phyloP scores from a whole-genome alignment of 495 filamentous ascomycete species.

The Penicillium silybi region DNA sequence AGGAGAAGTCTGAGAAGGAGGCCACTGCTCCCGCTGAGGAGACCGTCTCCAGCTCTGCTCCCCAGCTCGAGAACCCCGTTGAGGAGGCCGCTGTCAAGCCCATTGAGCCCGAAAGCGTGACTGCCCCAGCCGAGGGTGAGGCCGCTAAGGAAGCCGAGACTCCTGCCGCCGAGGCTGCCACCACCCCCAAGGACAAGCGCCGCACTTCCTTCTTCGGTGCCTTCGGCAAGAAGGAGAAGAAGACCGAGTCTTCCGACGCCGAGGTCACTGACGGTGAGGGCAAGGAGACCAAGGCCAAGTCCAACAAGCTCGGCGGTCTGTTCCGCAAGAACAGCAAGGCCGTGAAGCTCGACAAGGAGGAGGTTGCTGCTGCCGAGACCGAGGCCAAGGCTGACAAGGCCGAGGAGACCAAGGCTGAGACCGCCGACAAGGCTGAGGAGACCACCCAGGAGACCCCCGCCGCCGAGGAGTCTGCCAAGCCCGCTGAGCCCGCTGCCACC shows the following conservation, averaged over 20 bases:
- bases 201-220: constrained; percentile 54
- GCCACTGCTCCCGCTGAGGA: constrained; percentile 44
- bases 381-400: constrained; percentile 34
- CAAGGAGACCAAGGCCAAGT: constrained; percentile 45
- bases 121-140: constrained; percentile 39
- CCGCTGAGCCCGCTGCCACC: constrained; percentile 26
- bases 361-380: constrained; percentile 28
- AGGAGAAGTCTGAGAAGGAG: constrained; percentile 52
- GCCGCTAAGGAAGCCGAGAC: constrained; percentile 38
- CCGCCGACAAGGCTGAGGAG: constrained; percentile 26
- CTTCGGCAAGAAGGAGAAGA: constrained; percentile 54
- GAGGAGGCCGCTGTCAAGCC: constrained; percentile 41
- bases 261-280: constrained; percentile 47
- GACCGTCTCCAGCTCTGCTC: constrained; percentile 45
- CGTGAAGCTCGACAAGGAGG: constrained; percentile 43
- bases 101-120: constrained; percentile 43
- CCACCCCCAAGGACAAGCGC: constrained; percentile 47
- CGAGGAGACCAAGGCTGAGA: constrained; percentile 21
- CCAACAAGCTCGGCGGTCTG: constrained; percentile 51
- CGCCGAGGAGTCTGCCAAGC: constrained; percentile 23
- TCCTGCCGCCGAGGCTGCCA: constrained; percentile 29
- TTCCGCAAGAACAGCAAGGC: constrained; percentile 58
- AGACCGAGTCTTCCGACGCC: constrained; percentile 45
- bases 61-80: constrained; percentile 49
- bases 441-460: constrained; percentile 28